Base-by-base conservation (phyloP, 1,139 yeast species). In the Wickerhamomyces sp. region DNA sequence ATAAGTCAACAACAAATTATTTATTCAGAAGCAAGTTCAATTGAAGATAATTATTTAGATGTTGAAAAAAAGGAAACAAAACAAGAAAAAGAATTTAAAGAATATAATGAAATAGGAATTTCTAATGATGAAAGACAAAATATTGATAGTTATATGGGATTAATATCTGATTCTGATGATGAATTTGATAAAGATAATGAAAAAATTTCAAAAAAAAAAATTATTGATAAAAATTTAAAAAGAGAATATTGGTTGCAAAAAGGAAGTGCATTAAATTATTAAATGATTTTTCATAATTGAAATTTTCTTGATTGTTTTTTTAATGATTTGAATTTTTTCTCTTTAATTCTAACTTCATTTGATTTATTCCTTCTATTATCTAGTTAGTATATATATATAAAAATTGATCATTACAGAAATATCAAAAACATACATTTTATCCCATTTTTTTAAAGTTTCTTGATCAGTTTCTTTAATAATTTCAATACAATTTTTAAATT, bases 381-480 rank as follows among this genome's bases (percentile, higher is more conserved):
- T 2, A 7, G 39, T 36, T 27, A 36, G 32, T 37, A 30, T 27
- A 13, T 6, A 10, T 10, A 27, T 13, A 27, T 7, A 29, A n/a
- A 9, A 8, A 9, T n/a, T n/a, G n/a, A n/a, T n/a, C n/a, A n/a
- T n/a, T n/a, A 13, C 27, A 27, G 5, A 7, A 33, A 33, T 33
- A 7, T 3, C 31, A 3, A 4, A 11, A 10, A 39, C 41, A 6
- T 39, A 39, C 13, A 84, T 67, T 11, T 67, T 66, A 13, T 67
- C 66, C 95, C 94, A 86, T 58, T 76, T 75, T 46, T 68, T 59
- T 45, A 68, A 53, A 45, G 78, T 81, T 34, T 70, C 78, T 37
- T 67, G 72, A 27, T 73, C 67, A 1, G 72, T 65, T 38, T 81
- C 88, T 0, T 67, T 67, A 1, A 78, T 78, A 48, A 84, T 75